These are phyloP conservation scores for Chrysosporium keratinophilum DNA, from an alignment of 2,329 filamentous ascomycete species.

Conservation along the genomic window DNA sequence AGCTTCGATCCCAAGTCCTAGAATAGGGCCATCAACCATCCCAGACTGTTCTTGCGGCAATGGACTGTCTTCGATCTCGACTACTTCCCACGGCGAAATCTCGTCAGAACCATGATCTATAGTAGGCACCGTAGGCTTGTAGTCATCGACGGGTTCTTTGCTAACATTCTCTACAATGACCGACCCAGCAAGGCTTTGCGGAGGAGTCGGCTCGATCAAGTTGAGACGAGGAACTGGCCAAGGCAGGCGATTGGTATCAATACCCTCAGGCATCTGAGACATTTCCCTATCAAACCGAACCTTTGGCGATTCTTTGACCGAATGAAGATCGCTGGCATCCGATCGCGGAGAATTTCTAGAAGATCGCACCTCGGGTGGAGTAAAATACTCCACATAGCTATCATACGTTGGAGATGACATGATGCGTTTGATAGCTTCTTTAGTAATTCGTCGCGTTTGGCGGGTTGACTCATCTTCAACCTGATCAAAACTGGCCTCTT, in stretches of 20 bases:
- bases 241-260: conserved; percentile 23
- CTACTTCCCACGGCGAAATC: not conserved
- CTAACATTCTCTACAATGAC: conserved; percentile 21
- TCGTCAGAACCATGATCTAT: not conserved
- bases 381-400: conserved; percentile 36
- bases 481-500: not conserved
- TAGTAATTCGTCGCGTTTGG: conserved; percentile 19
- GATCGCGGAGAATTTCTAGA: conserved; percentile 26
- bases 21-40: not conserved
- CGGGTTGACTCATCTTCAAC: not conserved
- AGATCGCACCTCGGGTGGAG: conserved; percentile 31
- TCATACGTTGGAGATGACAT: conserved; percentile 31
- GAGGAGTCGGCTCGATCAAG: conserved; percentile 49
- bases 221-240: conserved; percentile 46
- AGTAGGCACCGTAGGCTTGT: not conserved
- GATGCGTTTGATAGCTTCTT: conserved; percentile 24
- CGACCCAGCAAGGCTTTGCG: conserved; percentile 38
- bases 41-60: not conserved
- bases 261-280: conserved; percentile 8
- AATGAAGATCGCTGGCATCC: conserved; percentile 9
- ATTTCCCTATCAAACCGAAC: conserved; percentile 20
- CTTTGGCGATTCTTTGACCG: conserved; percentile 21
- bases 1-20: not conserved
- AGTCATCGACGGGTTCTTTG: not conserved
- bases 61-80: not conserved